These are phyloP conservation scores for Xylaria venustula DNA, from an alignment of 495 filamentous ascomycete species.

Conservation along the genomic window DNA sequence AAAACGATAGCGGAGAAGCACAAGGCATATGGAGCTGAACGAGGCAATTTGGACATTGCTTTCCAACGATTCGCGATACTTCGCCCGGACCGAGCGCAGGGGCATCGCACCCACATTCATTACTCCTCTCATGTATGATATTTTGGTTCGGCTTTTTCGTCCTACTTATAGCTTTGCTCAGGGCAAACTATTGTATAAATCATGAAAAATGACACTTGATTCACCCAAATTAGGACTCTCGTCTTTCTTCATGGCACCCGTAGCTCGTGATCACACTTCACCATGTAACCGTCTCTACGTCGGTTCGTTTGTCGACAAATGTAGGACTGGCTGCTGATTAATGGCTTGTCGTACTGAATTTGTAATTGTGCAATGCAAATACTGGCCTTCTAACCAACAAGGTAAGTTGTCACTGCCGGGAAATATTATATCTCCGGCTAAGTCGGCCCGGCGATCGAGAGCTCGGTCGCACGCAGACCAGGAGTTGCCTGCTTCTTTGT, in stretches of 20 bases:
- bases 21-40: conserved; percentile 2
- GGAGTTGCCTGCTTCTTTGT: no score
- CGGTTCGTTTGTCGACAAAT: no score
- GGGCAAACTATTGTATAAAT: conserved; percentile 12
- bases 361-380: no score
- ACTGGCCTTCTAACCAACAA: no score
- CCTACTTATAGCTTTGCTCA: not conserved
- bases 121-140: conserved; percentile 33
- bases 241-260: not conserved
- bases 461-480: no score
- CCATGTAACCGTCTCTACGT: no score
- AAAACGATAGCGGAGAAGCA: conserved; percentile 16
- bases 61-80: conserved; percentile 2
- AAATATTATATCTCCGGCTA: no score
- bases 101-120: conserved; percentile 20
- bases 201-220: conserved; percentile 1
- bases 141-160: conserved; percentile 11
- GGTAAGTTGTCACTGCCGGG: no score
- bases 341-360: no score
- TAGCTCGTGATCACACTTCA: no score
- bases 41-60: conserved; percentile 9
- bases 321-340: no score
- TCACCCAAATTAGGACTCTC: not conserved
- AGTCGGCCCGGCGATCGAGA: no score
- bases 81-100: conserved; percentile 1